Base-by-base conservation (phyloP, 2,329 filamentous ascomycete species). In the Rugonectria rugulosa region DNA sequence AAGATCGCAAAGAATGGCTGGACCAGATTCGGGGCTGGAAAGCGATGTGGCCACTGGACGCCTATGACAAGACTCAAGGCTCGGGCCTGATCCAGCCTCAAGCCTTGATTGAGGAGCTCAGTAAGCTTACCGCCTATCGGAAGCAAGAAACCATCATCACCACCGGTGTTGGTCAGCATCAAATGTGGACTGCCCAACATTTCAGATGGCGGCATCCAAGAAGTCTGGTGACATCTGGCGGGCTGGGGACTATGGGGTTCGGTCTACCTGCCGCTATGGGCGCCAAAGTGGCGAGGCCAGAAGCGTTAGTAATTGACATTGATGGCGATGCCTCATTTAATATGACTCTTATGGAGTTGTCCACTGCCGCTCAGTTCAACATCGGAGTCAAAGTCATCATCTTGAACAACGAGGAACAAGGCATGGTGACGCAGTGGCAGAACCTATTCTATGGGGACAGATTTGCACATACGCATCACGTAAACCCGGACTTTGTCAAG, bases 391-490 rank as follows among this genome's bases (percentile, higher is more conserved):
- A 98, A 83, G 84, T 97, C 57, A 92, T 98, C 65, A 82, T 98
- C 15, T 76, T 99, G 52, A 98, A 98, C 82, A 99, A 90, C 94
- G 76, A 97, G 94, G 70, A 97, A 77, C 94, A 97, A 78, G 94
- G 94, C 49, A 98, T 97, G 94, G 93, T 97, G 36, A 97, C 93
- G 2, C 94, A 97, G 79, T 98, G 93, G 93, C 94, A 98, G 77
- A 93, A 91, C 67, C 86, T 98, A 62, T 98, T 97, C 79, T 98
- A 96, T 79, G 89, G 97, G 74, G 92, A 97, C 72, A 87, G 94
- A 65, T 97, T 87, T 68, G 83, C 92, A 23, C 93, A 97, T 74
- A 97, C 93, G 0, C 94, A 97, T 74, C 92, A 96, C 78, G 83
- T 86, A 71, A 98, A 98, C 76, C 92, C 94, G 14, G 88, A 97